Evolutionary conservation across 352 stramenopile species (phyloP).

Genomic region (Peronospora farinosa): DNA sequence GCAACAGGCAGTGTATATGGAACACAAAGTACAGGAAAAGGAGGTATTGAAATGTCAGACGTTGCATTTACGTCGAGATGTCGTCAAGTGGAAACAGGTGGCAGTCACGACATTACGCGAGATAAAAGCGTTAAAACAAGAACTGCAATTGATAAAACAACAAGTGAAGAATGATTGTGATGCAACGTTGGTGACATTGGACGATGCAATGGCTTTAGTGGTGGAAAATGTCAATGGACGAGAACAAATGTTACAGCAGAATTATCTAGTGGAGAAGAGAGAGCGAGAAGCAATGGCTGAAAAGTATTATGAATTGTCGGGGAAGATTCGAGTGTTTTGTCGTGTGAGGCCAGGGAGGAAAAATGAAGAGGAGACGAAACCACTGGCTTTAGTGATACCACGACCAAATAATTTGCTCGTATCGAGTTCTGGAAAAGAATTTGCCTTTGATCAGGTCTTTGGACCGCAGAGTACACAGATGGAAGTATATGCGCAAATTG

Average conservation of each 20-base stretch:
- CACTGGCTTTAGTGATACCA: slow-evolving; percentile 62
- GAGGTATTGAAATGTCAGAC: slow-evolving; percentile 55
- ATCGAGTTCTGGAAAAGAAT: slow-evolving; percentile 87
- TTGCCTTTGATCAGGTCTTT: slow-evolving; percentile 97
- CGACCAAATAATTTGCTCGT: slow-evolving; percentile 87
- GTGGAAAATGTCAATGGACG: slow-evolving; percentile 39
- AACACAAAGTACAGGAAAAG: slow-evolving; percentile 53
- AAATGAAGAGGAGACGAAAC: slow-evolving; percentile 1
- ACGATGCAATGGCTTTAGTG: slow-evolving; percentile 39
- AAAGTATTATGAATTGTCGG: slow-evolving; percentile 88
- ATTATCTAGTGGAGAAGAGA: slow-evolving; percentile 63
- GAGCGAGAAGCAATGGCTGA: slow-evolving; percentile 79
- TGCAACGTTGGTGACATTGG: slow-evolving; percentile 28
- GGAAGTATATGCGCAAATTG: slow-evolving; percentile 93
- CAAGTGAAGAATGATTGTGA: slow-evolving; percentile 36
- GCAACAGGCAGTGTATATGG: slow-evolving; percentile 40
- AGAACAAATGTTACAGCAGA: slow-evolving; percentile 56
- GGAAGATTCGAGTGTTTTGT: slow-evolving; percentile 91
- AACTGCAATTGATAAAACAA: slow-evolving; percentile 31
- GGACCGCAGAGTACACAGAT: slow-evolving; percentile 85
- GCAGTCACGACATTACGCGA: slow-evolving; percentile 26
- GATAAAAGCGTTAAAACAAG: slow-evolving; percentile 27
- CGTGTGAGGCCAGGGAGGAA: slow-evolving; percentile 58
- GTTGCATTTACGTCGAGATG: slow-evolving; percentile 34
- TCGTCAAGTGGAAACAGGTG: slow-evolving; percentile 39